Conservation (phyloP, 306 rosid genomes). For the Quercus dentata region DNA sequence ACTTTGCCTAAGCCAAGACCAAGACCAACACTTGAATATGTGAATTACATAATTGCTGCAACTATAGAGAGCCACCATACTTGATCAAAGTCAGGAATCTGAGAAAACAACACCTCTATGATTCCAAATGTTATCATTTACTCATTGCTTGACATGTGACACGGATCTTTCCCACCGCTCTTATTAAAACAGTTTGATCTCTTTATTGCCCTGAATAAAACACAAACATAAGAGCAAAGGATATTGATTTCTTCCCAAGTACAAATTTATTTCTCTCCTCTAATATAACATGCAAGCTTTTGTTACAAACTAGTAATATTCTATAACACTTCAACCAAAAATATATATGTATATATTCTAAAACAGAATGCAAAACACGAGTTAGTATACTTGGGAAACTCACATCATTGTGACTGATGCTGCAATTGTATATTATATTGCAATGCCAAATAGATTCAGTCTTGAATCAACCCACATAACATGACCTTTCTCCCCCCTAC, state of each 20-base stretch:
- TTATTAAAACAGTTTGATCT: constrained; percentile 70
- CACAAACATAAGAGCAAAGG: background rate
- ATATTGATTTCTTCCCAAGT: background rate
- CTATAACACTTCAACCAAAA: no score
- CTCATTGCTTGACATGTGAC: constrained; percentile 79
- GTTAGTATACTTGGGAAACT: constrained; percentile 21
- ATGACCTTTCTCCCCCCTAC: constrained; percentile 66
- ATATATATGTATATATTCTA: background rate
- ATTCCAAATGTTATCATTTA: constrained; percentile 74
- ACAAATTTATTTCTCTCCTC: background rate
- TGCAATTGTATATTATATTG: constrained; percentile 72
- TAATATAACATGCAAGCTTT: background rate
- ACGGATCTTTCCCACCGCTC: constrained; percentile 72
- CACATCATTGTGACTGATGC: constrained; percentile 89
- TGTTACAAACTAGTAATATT: background rate
- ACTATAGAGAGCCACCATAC: constrained; percentile 82
- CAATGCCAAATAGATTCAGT: constrained; percentile 65
- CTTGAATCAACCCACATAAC: constrained; percentile 62
- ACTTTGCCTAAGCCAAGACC: constrained; percentile 66
- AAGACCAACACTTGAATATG: constrained; percentile 59
- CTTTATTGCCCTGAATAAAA: constrained; percentile 57
- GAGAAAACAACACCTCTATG: constrained; percentile 63
- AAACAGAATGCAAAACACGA: background rate
- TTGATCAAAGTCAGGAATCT: constrained; percentile 71
- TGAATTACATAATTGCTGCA: constrained; percentile 75